A percentile compares a stretch with the other conserved stretches of the same genome.
phyloP scores from a whole-genome alignment of 129 eudicot species.

The Artemisia argyi region DNA sequence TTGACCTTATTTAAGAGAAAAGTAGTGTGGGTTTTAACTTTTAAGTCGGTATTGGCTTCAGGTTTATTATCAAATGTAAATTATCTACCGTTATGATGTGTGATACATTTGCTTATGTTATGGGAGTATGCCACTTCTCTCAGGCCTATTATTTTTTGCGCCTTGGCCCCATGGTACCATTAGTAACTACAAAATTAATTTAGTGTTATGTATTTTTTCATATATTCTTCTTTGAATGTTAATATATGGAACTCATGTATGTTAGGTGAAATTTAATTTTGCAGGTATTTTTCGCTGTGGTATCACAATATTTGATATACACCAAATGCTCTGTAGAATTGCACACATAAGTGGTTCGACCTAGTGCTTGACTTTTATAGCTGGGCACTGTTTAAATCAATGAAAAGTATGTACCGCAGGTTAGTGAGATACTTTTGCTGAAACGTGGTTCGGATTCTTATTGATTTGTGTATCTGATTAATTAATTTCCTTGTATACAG shows the following conservation, averaged over 20 bases:
- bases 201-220: conserved; percentile 2
- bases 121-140: too few species aligned
- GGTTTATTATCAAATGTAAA: too few species aligned
- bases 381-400: conserved; percentile 43
- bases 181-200: background rate
- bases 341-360: conserved; percentile 43
- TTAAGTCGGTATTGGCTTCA: too few species aligned
- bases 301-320: background rate
- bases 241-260: too few species aligned
- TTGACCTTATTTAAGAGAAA: too few species aligned
- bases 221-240: background rate
- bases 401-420: conserved; percentile 84
- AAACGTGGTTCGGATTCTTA: background rate
- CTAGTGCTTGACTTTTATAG: conserved; percentile 43
- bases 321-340: conserved; percentile 25
- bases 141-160: too few species aligned
- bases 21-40: too few species aligned
- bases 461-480: conserved; percentile 10
- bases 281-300: conserved; percentile 21
- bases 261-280: background rate
- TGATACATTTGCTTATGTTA: too few species aligned
- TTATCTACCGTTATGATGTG: too few species aligned
- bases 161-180: background rate
- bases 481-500: conserved; percentile 32
- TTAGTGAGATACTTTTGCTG: conserved; percentile 31